Evolutionary conservation across 345 rosid species (phyloP).

Genomic region (Populus alba): DNA sequence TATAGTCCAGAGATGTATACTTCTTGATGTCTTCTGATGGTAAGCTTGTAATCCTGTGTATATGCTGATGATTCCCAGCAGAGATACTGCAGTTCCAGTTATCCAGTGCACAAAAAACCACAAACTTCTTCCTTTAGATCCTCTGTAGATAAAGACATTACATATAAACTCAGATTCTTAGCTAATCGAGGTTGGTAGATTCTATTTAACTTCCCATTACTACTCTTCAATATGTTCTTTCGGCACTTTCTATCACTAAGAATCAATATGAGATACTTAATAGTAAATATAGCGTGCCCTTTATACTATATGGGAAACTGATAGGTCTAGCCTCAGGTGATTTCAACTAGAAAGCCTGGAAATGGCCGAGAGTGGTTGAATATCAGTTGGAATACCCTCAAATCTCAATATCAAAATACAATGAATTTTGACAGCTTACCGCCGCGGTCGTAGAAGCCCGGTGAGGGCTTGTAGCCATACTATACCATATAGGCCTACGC

Average conservation of each 20-base stretch:
- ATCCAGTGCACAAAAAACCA: constrained; percentile 62
- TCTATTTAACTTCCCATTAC: neutral
- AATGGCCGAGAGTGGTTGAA: neutral
- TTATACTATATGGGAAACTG: neutral
- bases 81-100: constrained; percentile 41
- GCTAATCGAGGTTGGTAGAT: neutral
- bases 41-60: constrained; percentile 56
- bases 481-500: constrained; percentile 59
- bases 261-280: neutral
- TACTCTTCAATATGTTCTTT: neutral
- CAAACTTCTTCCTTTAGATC: constrained; percentile 44
- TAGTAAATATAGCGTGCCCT: neutral
- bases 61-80: constrained; percentile 50
- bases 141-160: constrained; percentile 31
- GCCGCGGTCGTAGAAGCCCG: constrained; percentile 58
- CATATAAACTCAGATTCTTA: neutral
- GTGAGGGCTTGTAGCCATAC: constrained; percentile 73
- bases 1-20: constrained; percentile 45
- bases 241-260: neutral
- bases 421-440: constrained; percentile 33
- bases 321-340: neutral
- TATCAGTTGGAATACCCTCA: neutral
- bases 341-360: neutral
- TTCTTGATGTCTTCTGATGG: constrained; percentile 49
- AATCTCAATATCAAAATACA: neutral